phyloP scores from a whole-genome alignment of 352 stramenopile species.

The Globisporangium rhizosaccharum region DNA sequence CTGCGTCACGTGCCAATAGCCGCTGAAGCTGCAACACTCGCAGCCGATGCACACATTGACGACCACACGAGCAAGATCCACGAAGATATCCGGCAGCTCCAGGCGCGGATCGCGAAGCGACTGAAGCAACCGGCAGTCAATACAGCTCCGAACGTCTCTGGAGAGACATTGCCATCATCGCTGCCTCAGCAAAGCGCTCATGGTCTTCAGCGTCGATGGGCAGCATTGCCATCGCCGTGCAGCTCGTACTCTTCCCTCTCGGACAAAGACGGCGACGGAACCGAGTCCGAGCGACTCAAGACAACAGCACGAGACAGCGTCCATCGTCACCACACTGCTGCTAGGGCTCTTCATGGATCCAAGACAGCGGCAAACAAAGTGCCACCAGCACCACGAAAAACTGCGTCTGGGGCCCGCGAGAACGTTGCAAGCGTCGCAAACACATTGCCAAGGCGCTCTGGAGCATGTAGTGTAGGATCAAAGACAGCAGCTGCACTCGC shows the following conservation, averaged over 20 bases:
- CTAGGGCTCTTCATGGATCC: background rate
- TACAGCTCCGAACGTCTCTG: background rate
- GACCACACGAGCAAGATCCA: constrained; percentile 60
- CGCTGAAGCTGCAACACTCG: no score
- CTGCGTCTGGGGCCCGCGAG: background rate
- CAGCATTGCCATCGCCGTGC: constrained; percentile 10
- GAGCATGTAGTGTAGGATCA: background rate
- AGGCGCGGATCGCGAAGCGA: constrained; percentile 56
- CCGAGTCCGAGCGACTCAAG: background rate
- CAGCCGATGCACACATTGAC: constrained; percentile 26
- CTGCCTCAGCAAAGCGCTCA: background rate
- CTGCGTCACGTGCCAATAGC: no score
- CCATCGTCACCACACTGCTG: background rate
- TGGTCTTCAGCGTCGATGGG: background rate
- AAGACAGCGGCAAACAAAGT: background rate
- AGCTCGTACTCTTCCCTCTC: constrained; percentile 32
- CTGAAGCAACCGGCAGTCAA: constrained; percentile 36
- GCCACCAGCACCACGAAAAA: background rate
- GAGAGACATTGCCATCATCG: background rate
- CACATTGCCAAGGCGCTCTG: background rate
- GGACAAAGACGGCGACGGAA: constrained; percentile 17
- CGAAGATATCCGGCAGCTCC: constrained; percentile 63
- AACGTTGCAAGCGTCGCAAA: constrained; percentile 7
- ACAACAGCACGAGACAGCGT: background rate
- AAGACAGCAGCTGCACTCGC: background rate